phyloP scores from a whole-genome alignment of 768 basidiomycete species.

The Tricholoma flavovirens region DNA sequence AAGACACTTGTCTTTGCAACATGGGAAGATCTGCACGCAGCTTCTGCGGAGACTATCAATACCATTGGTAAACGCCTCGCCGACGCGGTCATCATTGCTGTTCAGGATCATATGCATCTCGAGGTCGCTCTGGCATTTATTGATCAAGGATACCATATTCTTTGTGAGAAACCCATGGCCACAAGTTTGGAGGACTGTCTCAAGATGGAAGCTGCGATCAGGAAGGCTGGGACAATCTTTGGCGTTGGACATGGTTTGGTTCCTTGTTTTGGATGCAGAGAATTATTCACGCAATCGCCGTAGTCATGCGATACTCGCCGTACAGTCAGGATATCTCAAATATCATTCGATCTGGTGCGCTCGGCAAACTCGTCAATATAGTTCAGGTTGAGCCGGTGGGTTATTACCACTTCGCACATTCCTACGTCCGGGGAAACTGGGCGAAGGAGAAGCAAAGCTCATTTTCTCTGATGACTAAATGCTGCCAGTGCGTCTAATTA shows the following conservation, averaged over 20 bases:
- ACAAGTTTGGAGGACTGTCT: constrained; percentile 68
- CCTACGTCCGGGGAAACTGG: constrained; percentile 85
- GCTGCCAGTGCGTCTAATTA: constrained; percentile 65
- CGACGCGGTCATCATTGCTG: constrained; percentile 76
- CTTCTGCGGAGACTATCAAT: constrained; percentile 60
- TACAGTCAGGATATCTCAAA: constrained; percentile 68
- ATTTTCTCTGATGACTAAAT: constrained; percentile 85
- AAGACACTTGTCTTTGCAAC: constrained; percentile 62
- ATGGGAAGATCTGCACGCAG: constrained; percentile 66
- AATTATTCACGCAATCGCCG: background rate
- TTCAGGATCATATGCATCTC: constrained; percentile 76
- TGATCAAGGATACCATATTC: constrained; percentile 77
- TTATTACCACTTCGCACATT: constrained; percentile 86
- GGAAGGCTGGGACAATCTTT: constrained; percentile 67
- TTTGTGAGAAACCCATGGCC: constrained; percentile 94
- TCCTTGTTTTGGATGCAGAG: background rate
- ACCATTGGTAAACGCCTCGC: constrained; percentile 67
- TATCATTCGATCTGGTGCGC: constrained; percentile 59
- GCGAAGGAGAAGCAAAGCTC: constrained; percentile 58
- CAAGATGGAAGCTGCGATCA: constrained; percentile 67
- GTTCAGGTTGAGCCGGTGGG: constrained; percentile 86
- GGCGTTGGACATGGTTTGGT: constrained; percentile 79
- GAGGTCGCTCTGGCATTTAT: constrained; percentile 73
- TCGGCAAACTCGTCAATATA: constrained; percentile 77
- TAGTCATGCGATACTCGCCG: constrained; percentile 85